Percentiles rank a stretch among this genome's conserved stretches.
Conservation (phyloP, 257 asterid species). For the Solanum chiquidenum region DNA sequence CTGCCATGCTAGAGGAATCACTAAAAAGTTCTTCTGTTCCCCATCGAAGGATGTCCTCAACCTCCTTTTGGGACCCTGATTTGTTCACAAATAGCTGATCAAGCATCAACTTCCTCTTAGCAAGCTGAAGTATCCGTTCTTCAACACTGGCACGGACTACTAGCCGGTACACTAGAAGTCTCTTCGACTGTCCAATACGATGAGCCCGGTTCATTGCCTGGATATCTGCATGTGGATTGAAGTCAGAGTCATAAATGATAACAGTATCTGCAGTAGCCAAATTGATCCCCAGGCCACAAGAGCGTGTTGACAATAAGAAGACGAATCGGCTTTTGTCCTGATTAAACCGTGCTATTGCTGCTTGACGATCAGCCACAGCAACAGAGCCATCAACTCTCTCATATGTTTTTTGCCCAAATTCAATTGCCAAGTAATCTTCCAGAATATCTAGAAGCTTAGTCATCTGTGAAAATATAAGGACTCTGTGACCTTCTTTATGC, state of each 20-base stretch:
- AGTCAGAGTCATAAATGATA: constrained; percentile 90
- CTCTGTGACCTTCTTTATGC: constrained; percentile 84
- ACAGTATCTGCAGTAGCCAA: constrained; percentile 99
- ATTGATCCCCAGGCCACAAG: constrained; percentile 99
- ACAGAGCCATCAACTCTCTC: constrained; percentile 99
- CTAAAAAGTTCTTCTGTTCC: constrained; percentile 96
- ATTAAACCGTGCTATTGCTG: constrained; percentile 89
- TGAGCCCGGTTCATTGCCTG: constrained; percentile 99
- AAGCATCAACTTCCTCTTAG: constrained; percentile 94
- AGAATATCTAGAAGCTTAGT: constrained; percentile 92
- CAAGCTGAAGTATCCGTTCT: constrained; percentile 98
- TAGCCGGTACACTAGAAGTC: constrained; percentile 92
- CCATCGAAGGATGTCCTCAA: constrained; percentile 92
- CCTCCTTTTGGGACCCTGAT: constrained; percentile 92
- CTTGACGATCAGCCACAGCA: constrained; percentile 75
- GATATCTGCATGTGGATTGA: constrained; percentile 97
- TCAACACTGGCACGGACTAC: constrained; percentile 99
- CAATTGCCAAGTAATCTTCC: constrained; percentile 83
- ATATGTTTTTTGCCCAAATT: constrained; percentile 81
- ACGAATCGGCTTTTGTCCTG: constrained; percentile 93
- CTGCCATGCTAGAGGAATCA: constrained; percentile 39
- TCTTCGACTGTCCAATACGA: constrained; percentile 89
- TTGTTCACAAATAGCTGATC: constrained; percentile 94
- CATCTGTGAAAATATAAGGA: constrained; percentile 95
- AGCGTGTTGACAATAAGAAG: constrained; percentile 86